These are phyloP conservation scores for Melampsora larici-populina DNA, from an alignment of 1,284 basidiomycete genomes.

Conservation along the genomic window DNA sequence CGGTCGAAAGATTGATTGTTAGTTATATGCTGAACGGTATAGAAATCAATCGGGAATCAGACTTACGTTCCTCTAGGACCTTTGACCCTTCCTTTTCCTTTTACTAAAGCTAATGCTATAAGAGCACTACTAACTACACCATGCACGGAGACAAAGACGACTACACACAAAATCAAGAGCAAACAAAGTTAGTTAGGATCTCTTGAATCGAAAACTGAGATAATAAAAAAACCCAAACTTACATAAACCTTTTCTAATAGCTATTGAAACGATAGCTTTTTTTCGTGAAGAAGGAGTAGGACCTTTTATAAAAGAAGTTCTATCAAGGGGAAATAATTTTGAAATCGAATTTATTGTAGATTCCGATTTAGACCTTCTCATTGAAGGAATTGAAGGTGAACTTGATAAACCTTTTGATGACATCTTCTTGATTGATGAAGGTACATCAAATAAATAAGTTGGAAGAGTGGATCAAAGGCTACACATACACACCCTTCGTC, in stretches of 20 bases:
- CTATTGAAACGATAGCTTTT: slow-evolving; percentile 37
- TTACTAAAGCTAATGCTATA: slow-evolving; percentile 27
- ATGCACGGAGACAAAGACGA: slow-evolving; percentile 40
- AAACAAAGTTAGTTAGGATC: neutral
- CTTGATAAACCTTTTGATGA: no score
- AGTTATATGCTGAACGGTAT: neutral
- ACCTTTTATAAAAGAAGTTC: slow-evolving; percentile 31
- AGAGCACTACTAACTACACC: slow-evolving; percentile 19
- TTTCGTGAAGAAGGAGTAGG: slow-evolving; percentile 14
- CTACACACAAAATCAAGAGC: neutral
- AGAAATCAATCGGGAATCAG: neutral
- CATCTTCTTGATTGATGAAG: no score
- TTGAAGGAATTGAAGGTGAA: neutral
- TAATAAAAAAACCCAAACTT: neutral
- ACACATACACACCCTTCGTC: no score
- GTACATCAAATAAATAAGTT: no score
- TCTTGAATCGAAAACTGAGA: neutral
- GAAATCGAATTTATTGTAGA: neutral
- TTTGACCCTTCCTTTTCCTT: neutral
- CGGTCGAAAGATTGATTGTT: neutral
- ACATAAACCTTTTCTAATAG: slow-evolving; percentile 35
- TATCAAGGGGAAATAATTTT: slow-evolving; percentile 13
- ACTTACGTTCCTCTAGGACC: neutral
- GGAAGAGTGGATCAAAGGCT: no score
- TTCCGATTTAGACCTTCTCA: neutral